Evolutionary conservation across 768 basidiomycete genomes (phyloP).

Genomic region (Serendipita sp.): DNA sequence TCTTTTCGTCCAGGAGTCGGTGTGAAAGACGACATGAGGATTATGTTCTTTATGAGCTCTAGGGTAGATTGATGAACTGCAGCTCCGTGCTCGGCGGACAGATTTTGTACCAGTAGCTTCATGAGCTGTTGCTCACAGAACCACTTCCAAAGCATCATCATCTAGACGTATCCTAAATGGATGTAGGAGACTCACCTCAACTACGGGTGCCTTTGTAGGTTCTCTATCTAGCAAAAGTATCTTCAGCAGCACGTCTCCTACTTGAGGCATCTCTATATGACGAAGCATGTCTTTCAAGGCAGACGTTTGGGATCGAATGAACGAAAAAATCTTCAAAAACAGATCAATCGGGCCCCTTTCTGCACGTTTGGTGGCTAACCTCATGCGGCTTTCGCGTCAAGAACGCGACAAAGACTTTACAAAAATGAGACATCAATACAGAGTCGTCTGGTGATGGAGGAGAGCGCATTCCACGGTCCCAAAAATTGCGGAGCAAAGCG

Average conservation of each 20-base stretch:
- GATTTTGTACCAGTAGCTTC: conserved; percentile 58
- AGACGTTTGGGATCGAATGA: conserved; percentile 69
- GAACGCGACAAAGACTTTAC: conserved; percentile 83
- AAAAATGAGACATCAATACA: conserved; percentile 81
- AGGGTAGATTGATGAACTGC: conserved; percentile 75
- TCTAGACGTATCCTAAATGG: conserved; percentile 20
- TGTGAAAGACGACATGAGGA: conserved; percentile 83
- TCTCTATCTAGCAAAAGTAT: conserved; percentile 82
- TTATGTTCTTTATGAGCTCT: conserved; percentile 86
- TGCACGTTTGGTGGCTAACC: conserved; percentile 13
- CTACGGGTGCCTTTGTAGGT: conserved; percentile 62
- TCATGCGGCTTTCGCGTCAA: conserved; percentile 78
- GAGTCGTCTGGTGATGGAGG: conserved; percentile 28
- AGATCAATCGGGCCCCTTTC: not conserved
- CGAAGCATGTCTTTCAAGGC: conserved; percentile 68
- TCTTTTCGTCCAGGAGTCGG: conserved; percentile 25
- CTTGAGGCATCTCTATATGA: conserved; percentile 78
- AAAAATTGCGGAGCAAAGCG: conserved; percentile 70
- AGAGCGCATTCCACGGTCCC: conserved; percentile 84
- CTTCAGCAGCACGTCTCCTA: conserved; percentile 81
- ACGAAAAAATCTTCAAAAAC: conserved; percentile 66
- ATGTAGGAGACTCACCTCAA: conserved; percentile 51
- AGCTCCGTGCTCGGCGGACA: conserved; percentile 59
- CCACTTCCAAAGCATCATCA: conserved; percentile 41
- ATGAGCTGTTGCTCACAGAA: conserved; percentile 73